Conservation (phyloP, 768 basidiomycete species). For the Rhodotorula diobovata region DNA sequence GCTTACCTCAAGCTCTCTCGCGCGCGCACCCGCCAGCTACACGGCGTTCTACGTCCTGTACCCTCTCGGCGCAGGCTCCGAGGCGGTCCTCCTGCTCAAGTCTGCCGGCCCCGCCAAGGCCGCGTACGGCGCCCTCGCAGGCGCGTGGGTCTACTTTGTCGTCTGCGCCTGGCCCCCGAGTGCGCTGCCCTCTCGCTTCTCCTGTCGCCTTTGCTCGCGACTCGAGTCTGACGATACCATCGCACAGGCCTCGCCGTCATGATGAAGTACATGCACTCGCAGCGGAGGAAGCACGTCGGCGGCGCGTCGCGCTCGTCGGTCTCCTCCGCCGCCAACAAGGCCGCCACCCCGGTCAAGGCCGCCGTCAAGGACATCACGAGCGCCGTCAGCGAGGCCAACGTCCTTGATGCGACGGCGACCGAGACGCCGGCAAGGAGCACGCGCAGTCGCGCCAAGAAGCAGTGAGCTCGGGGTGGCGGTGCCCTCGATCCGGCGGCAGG, state of each 20-base stretch:
- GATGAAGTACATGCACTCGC: constrained; percentile 58
- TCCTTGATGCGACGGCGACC: neutral
- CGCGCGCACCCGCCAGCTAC: constrained; percentile 60
- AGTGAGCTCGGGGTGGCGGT: neutral
- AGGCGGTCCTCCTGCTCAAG: constrained; percentile 74
- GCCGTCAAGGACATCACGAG: no score
- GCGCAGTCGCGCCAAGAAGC: constrained; percentile 18
- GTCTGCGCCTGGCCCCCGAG: constrained; percentile 87
- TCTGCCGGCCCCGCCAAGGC: constrained; percentile 58
- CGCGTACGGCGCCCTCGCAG: constrained; percentile 38
- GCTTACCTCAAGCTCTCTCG: neutral
- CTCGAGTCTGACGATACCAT: neutral
- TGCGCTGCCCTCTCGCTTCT: constrained; percentile 52
- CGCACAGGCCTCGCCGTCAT: constrained; percentile 37
- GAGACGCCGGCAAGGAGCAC: constrained; percentile 16
- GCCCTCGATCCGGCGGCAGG: neutral
- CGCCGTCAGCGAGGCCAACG: neutral
- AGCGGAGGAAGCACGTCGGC: constrained; percentile 54
- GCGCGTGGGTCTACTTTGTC: constrained; percentile 48
- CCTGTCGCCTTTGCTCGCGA: neutral
- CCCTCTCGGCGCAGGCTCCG: constrained; percentile 83
- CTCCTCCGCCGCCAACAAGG: neutral
- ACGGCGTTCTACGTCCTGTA: constrained; percentile 92
- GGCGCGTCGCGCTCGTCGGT: neutral
- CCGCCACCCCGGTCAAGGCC: neutral